Evolutionary conservation across 1,139 yeast species (phyloP).

Genomic region (Geotrichum cucujoidarum): DNA sequence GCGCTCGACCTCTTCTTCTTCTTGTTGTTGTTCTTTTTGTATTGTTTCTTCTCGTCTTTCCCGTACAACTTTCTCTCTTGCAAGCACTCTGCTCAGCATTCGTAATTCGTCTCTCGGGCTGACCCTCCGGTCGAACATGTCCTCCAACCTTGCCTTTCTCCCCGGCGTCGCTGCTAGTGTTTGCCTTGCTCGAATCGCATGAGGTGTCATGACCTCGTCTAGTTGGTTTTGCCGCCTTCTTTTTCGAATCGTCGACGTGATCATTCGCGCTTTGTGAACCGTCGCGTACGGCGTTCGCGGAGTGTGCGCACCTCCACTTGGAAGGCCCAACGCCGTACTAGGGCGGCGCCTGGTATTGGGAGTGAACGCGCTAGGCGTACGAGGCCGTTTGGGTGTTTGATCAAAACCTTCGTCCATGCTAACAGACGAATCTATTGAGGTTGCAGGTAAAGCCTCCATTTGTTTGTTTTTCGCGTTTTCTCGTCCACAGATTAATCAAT

Average conservation of each 20-base stretch:
- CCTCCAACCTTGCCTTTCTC: constrained; percentile 2
- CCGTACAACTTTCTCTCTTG: constrained; percentile 8
- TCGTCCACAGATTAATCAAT: no score
- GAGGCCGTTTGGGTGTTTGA: neutral
- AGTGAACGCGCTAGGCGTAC: neutral
- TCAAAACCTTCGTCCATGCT: neutral
- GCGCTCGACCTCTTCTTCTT: neutral
- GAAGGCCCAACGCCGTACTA: neutral
- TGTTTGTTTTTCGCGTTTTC: no score
- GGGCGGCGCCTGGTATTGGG: neutral
- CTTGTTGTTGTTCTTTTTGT: neutral
- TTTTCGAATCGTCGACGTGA: constrained; percentile 15
- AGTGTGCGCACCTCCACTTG: constrained; percentile 9
- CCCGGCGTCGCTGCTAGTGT: constrained; percentile 12
- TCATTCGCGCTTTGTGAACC: constrained; percentile 17
- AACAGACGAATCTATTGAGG: no score
- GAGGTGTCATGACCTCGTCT: constrained; percentile 14
- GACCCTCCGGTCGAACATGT: constrained; percentile 5
- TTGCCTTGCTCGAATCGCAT: constrained; percentile 12
- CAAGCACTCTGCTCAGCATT: constrained; percentile 13
- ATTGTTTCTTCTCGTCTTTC: constrained; percentile 8
- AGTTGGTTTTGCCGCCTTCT: constrained; percentile 9
- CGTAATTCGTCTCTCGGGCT: constrained; percentile 15
- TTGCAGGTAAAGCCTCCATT: no score
- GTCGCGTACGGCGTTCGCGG: constrained; percentile 18